Base-by-base conservation (phyloP, 306 rosid genomes). In the Cucurbita ficifolia region DNA sequence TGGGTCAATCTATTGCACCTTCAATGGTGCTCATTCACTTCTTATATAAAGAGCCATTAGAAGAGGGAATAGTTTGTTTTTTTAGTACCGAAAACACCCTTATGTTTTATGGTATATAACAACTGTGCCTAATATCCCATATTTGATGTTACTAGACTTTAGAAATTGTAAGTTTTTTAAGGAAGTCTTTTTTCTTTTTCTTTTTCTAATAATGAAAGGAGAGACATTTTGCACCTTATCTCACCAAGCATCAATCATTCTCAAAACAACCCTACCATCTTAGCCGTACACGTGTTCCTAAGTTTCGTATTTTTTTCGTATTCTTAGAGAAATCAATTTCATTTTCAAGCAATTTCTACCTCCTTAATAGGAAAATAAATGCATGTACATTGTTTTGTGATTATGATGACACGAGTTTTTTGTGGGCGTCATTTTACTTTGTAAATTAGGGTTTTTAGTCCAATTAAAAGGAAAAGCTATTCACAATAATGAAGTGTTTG, bases 211-310 rank as follows among this genome's bases (percentile, higher is more conserved):
- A 48, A 46, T 46, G 51, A 48, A 67, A 68, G 36, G 73, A 46
- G 7, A 46, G 12, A 70, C 58, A 70, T 50, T 69, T 50, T 70
- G 59, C 50, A 70, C 74, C 7, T 29, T 29, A 29, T 69, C 59
- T 52, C 59, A 70, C 0, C 45, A 5, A 16, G 46, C 79, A 79
- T 54, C 72, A 75, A 69, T 79, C 84, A 74, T 56, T 70, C 55
- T 72, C 78, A 35, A 70, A 54, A 16, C 16, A 69, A 43, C 24
- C 29, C 59, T 70, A 70, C 59, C 83, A 75, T 81, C 79, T 45
- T 7, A 50, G 72, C 83, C 83, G 81, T 86, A 85, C 90, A 90
- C 92, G 92, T 76, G 89, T 84, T 64, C 40, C 13, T 36, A 53
- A 73, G 45, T 70, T 75, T 72, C 56, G 8, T 55, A 49, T 48